These are phyloP conservation scores for Ceratocystis lukuohia DNA, from an alignment of 2,329 filamentous ascomycete genomes.

Conservation along the genomic window DNA sequence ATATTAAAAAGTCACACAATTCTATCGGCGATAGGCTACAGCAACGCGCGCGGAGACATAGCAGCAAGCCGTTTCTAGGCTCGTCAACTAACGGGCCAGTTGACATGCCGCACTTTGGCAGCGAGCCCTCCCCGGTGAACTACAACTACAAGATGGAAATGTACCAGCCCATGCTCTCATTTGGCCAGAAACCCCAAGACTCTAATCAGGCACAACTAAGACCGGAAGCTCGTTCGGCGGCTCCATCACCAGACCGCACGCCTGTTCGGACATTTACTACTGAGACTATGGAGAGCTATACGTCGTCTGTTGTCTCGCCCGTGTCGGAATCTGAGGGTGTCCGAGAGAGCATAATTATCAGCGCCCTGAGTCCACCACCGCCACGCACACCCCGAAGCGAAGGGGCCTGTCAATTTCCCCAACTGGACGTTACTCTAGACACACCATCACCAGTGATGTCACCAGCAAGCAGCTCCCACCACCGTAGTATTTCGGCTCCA, in stretches of 20 bases:
- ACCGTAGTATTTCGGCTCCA: constrained; percentile 14
- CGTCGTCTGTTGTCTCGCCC: constrained; percentile 14
- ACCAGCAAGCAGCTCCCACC: not conserved
- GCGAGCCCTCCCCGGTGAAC: constrained; percentile 3
- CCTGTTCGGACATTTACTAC: constrained; percentile 9
- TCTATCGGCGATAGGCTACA: constrained; percentile 39
- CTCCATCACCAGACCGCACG: not conserved
- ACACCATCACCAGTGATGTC: constrained; percentile 6
- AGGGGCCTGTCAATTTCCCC: not conserved
- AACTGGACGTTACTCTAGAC: constrained; percentile 12
- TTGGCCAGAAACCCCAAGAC: constrained; percentile 3
- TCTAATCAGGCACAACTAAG: not conserved
- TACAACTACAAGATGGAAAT: constrained; percentile 10
- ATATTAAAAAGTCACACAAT: constrained; percentile 61
- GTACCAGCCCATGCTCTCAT: constrained; percentile 9
- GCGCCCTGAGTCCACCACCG: constrained; percentile 12
- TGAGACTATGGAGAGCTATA: constrained; percentile 17
- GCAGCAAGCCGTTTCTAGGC: constrained; percentile 3
- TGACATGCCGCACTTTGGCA: not conserved
- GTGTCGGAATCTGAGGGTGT: not conserved
- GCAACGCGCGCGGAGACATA: not conserved
- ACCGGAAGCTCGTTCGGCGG: not conserved
- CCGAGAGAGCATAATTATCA: constrained; percentile 10
- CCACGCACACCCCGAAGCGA: not conserved
- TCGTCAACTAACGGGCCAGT: not conserved